These are phyloP conservation scores for Tympanopsis confertula DNA, from an alignment of 2,329 filamentous ascomycete species.

Conservation along the genomic window DNA sequence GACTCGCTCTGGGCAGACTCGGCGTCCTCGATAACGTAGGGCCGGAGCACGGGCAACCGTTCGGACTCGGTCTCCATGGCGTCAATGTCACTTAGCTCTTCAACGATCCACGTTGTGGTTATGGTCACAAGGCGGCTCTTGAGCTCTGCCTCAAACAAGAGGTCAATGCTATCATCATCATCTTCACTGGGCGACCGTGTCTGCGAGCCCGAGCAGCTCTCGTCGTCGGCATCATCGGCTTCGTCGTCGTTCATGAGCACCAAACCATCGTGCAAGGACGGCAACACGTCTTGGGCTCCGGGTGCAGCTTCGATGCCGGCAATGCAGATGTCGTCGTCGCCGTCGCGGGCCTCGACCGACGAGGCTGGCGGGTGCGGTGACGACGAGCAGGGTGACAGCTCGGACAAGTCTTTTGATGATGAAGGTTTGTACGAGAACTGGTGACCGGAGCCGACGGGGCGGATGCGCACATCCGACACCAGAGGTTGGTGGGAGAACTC, in stretches of 20 bases:
- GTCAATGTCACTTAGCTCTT: slow-evolving; percentile 31
- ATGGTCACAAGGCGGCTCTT: not conserved
- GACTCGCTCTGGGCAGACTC: slow-evolving; percentile 27
- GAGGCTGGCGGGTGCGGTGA: not conserved
- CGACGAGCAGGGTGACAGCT: not conserved
- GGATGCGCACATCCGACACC: not conserved
- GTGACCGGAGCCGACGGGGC: not conserved
- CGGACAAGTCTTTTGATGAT: not conserved
- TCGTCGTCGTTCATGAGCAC: not conserved
- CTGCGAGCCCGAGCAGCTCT: not conserved
- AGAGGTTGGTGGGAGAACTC: not conserved
- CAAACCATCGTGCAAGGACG: too few relatives aligned
- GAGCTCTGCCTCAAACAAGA: not conserved
- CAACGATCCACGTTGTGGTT: slow-evolving; percentile 15
- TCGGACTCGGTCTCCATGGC: slow-evolving; percentile 31
- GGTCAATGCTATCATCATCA: not conserved
- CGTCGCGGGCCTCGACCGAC: not conserved
- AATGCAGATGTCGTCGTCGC: too few relatives aligned
- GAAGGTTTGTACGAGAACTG: not conserved
- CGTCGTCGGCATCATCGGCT: not conserved
- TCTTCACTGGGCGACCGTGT: not conserved
- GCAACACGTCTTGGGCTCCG: too few relatives aligned
- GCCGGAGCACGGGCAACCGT: slow-evolving; percentile 26
- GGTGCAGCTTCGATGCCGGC: too few relatives aligned
- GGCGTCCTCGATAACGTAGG: slow-evolving; percentile 32